Evolutionary conservation across 208 protist species (phyloP), one percentile per base, ranked within the genome.

Genomic region (Acanthamoeba triangularis): DNA sequence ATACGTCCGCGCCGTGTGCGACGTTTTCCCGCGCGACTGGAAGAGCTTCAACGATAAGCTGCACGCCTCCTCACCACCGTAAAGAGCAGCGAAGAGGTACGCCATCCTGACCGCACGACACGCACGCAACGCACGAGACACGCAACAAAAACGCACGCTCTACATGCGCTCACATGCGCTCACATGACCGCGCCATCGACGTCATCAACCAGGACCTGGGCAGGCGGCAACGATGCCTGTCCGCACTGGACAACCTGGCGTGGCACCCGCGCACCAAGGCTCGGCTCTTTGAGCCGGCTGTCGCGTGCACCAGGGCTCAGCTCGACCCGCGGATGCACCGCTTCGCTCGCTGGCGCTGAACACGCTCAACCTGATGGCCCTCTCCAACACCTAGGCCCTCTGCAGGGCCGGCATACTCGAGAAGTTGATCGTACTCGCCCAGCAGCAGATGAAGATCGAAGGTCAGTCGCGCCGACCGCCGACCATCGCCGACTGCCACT

Each of bases 31-130:
- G 20, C 67, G 67, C 67, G 69, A 94, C 8, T 94, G 90, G 90
- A 94, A 94, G 67, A 47, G 35, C 30, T 67, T 94, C 54, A 84
- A 84, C 49, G 90, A 94, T 49, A 94, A 94, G 72, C n/a, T 94
- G 67, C 61, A 67, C 63, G 72, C n/a, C 90, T 94, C 67, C 10
- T 94, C 25, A 28, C 63, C 37, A 76, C 49, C 11, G 44, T 94
- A 6, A 56, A 84, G 90, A 84, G 61, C 67, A 84, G 44, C 67
- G 25, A 78, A 11, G 87, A 92, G 87, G 87, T 72, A 13, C 11
- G n/a, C 20, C 37, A 47, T 10, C 44, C n/a, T n/a, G n/a, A n/a
- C n/a, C n/a, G n/a, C n/a, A n/a, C n/a, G n/a, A n/a, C 76, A 37
- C 23, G 20, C 49, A 52, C 49, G 11, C 49, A 52, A 52, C 7